Evolutionary conservation across 2,329 filamentous ascomycete genomes (phyloP).

Genomic region (Podosphaera aphanis): DNA sequence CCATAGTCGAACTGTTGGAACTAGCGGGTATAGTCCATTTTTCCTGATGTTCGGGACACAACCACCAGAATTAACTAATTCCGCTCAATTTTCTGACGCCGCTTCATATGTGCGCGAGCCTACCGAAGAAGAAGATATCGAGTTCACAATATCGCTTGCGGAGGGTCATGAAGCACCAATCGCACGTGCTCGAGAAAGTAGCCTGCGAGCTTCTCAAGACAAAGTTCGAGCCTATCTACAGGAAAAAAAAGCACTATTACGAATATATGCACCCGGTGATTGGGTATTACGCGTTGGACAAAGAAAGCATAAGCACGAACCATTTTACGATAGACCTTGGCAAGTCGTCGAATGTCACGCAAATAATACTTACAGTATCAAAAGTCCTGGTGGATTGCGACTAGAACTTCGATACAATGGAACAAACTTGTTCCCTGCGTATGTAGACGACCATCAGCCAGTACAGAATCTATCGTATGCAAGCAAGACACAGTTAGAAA

Average conservation of each 20-base stretch:
- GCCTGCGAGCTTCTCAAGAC: not conserved
- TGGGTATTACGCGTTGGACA: not conserved
- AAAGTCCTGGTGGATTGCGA: not conserved
- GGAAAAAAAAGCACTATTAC: not conserved
- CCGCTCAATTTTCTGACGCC: not conserved
- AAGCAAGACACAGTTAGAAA: not conserved
- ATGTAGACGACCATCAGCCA: not conserved
- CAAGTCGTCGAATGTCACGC: not conserved
- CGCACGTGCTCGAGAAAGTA: not conserved
- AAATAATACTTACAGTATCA: not conserved
- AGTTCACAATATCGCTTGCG: not conserved
- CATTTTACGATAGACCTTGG: not conserved
- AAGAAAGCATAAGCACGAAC: constrained; percentile 1
- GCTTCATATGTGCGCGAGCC: not conserved
- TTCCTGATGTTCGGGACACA: constrained; percentile 1
- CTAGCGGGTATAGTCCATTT: not conserved
- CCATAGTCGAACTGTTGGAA: not conserved
- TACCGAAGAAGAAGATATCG: not conserved
- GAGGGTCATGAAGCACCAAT: not conserved
- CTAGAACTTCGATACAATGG: not conserved
- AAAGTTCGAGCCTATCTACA: not conserved
- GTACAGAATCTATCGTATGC: not conserved
- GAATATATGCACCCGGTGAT: not conserved
- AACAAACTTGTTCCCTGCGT: not conserved
- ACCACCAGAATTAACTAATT: not conserved